Conservation (phyloP, 306 rosid species). For the Acacia acuminata region DNA sequence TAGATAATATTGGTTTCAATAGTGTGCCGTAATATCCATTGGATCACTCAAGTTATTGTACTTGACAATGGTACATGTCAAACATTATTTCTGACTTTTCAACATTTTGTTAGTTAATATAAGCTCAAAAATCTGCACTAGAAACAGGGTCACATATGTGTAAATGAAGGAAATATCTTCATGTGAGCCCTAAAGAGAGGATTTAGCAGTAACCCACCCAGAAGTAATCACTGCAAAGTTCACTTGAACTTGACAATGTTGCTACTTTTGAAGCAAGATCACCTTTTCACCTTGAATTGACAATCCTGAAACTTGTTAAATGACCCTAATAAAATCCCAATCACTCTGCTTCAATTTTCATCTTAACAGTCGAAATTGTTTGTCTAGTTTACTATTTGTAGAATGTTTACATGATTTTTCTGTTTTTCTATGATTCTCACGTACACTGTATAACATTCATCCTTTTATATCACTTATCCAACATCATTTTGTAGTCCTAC, state of each 20-base stretch:
- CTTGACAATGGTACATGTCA: background rate
- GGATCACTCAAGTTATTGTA: background rate
- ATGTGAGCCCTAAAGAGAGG: too few relatives aligned
- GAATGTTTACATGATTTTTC: conserved; percentile 3
- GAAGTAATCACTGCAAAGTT: background rate
- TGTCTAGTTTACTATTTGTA: background rate
- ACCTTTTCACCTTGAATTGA: background rate
- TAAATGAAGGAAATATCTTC: too few relatives aligned
- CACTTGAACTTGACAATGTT: too few relatives aligned
- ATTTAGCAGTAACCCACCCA: background rate
- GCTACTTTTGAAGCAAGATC: background rate
- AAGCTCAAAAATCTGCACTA: too few relatives aligned
- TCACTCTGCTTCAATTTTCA: background rate
- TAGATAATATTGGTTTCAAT: background rate
- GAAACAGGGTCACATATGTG: too few relatives aligned
- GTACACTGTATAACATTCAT: background rate
- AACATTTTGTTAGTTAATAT: background rate
- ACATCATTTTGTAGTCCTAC: background rate
- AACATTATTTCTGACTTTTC: conserved; percentile 14
- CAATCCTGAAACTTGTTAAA: background rate
- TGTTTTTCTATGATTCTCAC: background rate
- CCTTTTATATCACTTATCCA: conserved; percentile 3
- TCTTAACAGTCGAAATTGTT: background rate
- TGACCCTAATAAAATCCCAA: background rate
- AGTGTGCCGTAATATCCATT: conserved; percentile 4